phyloP scores from a whole-genome alignment of 805 yeast species.

The Dipodascopsis uninucleata region DNA sequence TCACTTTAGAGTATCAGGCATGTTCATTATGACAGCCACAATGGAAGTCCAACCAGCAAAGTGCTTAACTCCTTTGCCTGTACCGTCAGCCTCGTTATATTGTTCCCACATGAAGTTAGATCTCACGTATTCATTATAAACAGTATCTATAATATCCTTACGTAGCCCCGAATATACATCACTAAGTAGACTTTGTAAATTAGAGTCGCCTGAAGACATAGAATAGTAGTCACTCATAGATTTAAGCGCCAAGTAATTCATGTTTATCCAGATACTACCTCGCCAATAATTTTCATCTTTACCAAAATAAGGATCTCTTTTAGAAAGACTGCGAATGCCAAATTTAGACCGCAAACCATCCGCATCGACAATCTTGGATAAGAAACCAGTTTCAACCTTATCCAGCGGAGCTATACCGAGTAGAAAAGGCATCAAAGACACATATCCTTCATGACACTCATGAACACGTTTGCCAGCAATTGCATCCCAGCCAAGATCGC shows the following conservation, averaged over 20 bases:
- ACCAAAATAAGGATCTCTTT: conserved; percentile 59
- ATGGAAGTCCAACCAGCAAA: conserved; percentile 94
- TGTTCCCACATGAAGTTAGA: too few species aligned
- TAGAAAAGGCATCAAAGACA: conserved; percentile 79
- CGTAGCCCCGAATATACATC: conserved; percentile 59
- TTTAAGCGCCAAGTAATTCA: conserved; percentile 78
- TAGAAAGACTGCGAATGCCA: conserved; percentile 81
- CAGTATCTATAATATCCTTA: conserved; percentile 61
- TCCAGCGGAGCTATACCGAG: conserved; percentile 50
- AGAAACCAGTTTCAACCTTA: conserved; percentile 31
- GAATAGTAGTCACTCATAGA: conserved; percentile 55
- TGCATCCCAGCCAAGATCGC: conserved; percentile 59
- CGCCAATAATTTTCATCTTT: conserved; percentile 93
- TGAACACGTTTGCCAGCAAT: conserved; percentile 43
- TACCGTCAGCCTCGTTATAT: too few species aligned
- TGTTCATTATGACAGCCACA: conserved; percentile 73
- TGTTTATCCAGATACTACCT: conserved; percentile 88
- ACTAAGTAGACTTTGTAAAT: conserved; percentile 42
- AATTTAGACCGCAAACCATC: conserved; percentile 69
- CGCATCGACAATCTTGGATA: conserved; percentile 52
- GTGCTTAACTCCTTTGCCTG: conserved; percentile 78
- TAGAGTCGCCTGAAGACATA: conserved; percentile 34
- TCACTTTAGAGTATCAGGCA: conserved; percentile 52
- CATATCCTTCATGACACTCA: conserved; percentile 86
- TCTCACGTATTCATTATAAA: conserved; percentile 60